Conservation (phyloP, 768 basidiomycete genomes). For the Suillus ampliporus region DNA sequence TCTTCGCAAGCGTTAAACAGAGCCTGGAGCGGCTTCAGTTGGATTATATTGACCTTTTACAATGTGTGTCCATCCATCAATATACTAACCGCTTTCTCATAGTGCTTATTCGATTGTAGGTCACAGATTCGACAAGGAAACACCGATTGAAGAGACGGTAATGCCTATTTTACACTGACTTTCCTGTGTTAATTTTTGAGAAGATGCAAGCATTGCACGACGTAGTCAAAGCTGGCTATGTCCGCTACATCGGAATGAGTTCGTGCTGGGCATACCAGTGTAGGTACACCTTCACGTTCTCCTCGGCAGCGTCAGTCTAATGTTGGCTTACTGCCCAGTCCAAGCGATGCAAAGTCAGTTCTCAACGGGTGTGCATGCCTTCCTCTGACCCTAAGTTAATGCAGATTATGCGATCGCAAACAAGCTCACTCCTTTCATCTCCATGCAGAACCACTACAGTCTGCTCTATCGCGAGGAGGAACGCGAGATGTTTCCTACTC, state of each 20-base stretch:
- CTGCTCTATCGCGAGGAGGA: constrained; percentile 67
- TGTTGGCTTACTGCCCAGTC: constrained; percentile 25
- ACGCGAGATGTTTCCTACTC: constrained; percentile 59
- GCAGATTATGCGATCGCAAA: constrained; percentile 47
- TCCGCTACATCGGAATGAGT: constrained; percentile 51
- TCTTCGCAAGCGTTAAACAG: constrained; percentile 59
- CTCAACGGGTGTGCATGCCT: background rate
- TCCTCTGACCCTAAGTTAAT: background rate
- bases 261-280: constrained; percentile 49
- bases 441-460: constrained; percentile 68
- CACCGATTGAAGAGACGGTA: constrained; percentile 53
- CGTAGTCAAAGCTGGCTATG: constrained; percentile 53
- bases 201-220: constrained; percentile 57
- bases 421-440: constrained; percentile 58
- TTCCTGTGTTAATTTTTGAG: background rate
- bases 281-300: constrained; percentile 17
- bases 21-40: constrained; percentile 47
- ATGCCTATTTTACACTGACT: background rate
- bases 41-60: constrained; percentile 66
- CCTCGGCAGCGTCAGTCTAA: background rate
- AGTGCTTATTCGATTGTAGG: constrained; percentile 27
- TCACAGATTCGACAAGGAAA: constrained; percentile 55
- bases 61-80: constrained; percentile 38
- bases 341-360: constrained; percentile 46
- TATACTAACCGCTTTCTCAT: background rate